Base-by-base conservation (phyloP, 2,329 filamentous ascomycete genomes). In the Ambrosiella beaveri region DNA sequence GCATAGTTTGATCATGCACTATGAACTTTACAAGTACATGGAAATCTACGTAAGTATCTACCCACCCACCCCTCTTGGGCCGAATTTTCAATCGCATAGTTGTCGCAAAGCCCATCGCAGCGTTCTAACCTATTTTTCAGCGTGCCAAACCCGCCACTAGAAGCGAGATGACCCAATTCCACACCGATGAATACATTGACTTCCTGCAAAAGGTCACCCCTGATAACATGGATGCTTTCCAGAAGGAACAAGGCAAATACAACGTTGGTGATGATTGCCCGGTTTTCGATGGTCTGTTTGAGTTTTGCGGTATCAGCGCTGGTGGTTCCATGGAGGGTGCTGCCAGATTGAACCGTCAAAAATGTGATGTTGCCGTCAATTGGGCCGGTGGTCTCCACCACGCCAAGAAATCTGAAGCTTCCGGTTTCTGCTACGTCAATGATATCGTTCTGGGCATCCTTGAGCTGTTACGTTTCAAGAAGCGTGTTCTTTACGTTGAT, bases 321-420 rank as follows among this genome's bases (percentile, higher is more conserved):
- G 93, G 93, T 59, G 93, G 88, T 54, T 94, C 88, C 54, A 86
- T 98, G 75, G 90, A 95, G 67, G 93, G 91, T 13, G 91, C 93
- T 2, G 86, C 88, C 39, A 86, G 93, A 62, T 78, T 98, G 17
- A 89, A 91, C 66, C 86, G 90, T 63, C 80, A 87, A 63, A 93
- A 96, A 71, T 93, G 89, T 68, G 88, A 97, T 69, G 95, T 98
- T 65, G 93, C 93, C 17, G 87, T 98, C 69, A 97, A 97, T 71
- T 98, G 93, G 93, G 93, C 90, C 50, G 93, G 93, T 56, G 93
- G 93, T 35, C 80, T 98, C 53, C 93, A 98, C 70, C 93, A 98
- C 70, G 93, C 93, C 49, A 96, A 97, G 71, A 97, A 97, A 72
- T 86, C 86, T 63, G 89, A 96, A 72, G 93, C 93, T 61, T 91